A percentile compares a stretch with the other conserved stretches of the same genome.
These are phyloP conservation scores for Salmacisia buchloeana DNA, from an alignment of 1,284 basidiomycete genomes.

Conservation along the genomic window DNA sequence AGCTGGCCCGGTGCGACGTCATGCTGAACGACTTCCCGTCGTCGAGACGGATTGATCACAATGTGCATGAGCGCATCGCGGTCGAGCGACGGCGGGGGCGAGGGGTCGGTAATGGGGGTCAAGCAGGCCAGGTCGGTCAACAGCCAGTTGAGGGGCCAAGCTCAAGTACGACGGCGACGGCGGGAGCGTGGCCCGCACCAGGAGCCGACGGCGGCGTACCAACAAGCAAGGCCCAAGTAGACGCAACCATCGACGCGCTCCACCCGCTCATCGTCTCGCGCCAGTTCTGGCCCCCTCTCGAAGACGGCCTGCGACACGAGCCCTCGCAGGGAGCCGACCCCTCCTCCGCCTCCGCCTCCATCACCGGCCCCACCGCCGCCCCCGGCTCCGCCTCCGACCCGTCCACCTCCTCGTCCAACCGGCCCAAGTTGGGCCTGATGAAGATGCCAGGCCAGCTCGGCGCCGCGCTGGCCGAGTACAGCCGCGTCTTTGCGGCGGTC, in stretches of 20 bases:
- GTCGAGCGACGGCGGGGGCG: neutral
- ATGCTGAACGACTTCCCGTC: slow-evolving; percentile 45
- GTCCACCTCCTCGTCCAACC: neutral
- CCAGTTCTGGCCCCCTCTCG: slow-evolving; percentile 42
- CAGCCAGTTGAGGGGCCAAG: no score
- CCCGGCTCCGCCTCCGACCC: neutral
- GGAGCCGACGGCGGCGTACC: neutral
- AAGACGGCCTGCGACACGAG: slow-evolving; percentile 16
- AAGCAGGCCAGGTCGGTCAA: neutral
- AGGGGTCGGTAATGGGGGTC: neutral
- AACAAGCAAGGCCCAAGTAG: neutral
- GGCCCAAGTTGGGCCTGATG: slow-evolving; percentile 11
- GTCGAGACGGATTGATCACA: slow-evolving; percentile 26
- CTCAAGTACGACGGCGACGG: no score
- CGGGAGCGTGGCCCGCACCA: no score
- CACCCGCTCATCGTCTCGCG: slow-evolving; percentile 42
- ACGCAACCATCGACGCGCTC: slow-evolving; percentile 18
- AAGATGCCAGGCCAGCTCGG: slow-evolving; percentile 32
- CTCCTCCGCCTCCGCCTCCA: neutral
- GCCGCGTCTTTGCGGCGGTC: neutral
- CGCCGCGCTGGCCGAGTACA: slow-evolving; percentile 26
- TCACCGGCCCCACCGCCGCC: neutral
- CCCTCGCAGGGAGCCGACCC: no score
- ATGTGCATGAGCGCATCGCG: slow-evolving; percentile 1
- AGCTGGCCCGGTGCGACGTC: slow-evolving; percentile 45